phyloP scores from a whole-genome alignment of 2,329 filamentous ascomycete species.

The Colletotrichum sp. region DNA sequence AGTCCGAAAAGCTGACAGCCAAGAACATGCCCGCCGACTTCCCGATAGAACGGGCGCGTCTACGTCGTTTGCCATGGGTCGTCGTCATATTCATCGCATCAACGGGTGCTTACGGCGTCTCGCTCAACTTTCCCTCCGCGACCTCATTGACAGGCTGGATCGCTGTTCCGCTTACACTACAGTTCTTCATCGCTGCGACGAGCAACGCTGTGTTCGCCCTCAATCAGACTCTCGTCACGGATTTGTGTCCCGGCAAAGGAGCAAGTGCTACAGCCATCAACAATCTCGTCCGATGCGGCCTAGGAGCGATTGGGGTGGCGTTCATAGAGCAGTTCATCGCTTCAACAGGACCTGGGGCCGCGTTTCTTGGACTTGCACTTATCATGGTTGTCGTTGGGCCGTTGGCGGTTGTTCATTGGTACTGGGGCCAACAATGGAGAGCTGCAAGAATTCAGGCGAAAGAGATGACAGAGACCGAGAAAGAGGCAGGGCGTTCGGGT shows the following conservation, averaged over 20 bases:
- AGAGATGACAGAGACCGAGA: neutral
- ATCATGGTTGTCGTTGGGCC: neutral
- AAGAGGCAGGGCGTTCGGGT: neutral
- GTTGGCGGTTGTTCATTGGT: slow-evolving; percentile 7
- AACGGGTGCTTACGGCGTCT: slow-evolving; percentile 38
- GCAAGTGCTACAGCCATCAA: slow-evolving; percentile 37
- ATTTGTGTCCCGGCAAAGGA: slow-evolving; percentile 32
- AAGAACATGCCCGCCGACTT: slow-evolving; percentile 38
- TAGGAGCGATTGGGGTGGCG: slow-evolving; percentile 1
- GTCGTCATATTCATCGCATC: slow-evolving; percentile 33
- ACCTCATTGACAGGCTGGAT: slow-evolving; percentile 25
- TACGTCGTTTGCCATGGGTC: slow-evolving; percentile 45
- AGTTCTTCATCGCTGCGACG: slow-evolving; percentile 39
- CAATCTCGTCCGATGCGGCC: slow-evolving; percentile 27
- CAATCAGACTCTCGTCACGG: slow-evolving; percentile 36
- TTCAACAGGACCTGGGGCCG: neutral
- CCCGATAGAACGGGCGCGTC: slow-evolving; percentile 44
- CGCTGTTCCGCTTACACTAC: slow-evolving; percentile 28
- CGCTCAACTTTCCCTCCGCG: slow-evolving; percentile 24
- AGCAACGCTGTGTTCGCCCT: slow-evolving; percentile 41
- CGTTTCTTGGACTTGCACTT: slow-evolving; percentile 2
- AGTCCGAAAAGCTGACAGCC: slow-evolving; percentile 29
- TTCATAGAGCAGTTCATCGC: neutral
- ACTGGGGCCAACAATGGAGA: slow-evolving; percentile 14
- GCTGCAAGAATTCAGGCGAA: neutral